Evolutionary conservation across 805 yeast species (phyloP), one percentile per base, ranked within the genome.

Genomic region (Metschnikowia similis): DNA sequence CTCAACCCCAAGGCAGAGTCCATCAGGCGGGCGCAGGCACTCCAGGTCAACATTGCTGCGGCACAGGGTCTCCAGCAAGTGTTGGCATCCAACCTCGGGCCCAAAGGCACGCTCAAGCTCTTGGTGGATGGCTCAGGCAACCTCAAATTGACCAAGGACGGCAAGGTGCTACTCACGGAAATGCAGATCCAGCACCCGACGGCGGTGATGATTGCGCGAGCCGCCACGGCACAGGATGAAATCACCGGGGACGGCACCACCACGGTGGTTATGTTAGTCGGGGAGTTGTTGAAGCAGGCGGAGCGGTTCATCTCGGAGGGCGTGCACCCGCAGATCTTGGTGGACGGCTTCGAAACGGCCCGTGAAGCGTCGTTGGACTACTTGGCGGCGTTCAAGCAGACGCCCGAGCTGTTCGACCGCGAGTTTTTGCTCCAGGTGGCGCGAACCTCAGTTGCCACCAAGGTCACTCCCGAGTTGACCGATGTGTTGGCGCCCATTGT

Each of bases 201-300:
- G 6, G 78, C 78, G 1, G 76, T 74, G 39, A 72, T 72, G 77
- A 72, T 73, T 56, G 96, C 99, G 2, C 80, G 98, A 57, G 99
- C 98, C 11, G 99, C 99, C 45, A 83, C 96, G 41, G 97, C 99
- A 0, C 99, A 94, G 71, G 99, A 94, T 68, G 99, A 94, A 69
- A 89, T 94, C 65, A 88, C 98, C n/a, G 99, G 99, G 45, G 99
- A 94, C 70, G 99, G 99, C 56, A 94, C 99, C 48, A 92, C 98
- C 6, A 87, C 97, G 1, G 99, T 94, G 48, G 92, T 91, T 41
- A 76, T 95, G 55, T 78, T 91, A 48, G 99, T 94, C 39, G 99
- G 99, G 49, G 97, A 92, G 67, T 75, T 94, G 53, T 78, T 94
- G 66, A 89, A 88, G 66, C 98, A 94, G 70, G 97, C 98, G 28